Conservation (phyloP, 768 basidiomycete genomes). For the Pulveroboletus frians region DNA sequence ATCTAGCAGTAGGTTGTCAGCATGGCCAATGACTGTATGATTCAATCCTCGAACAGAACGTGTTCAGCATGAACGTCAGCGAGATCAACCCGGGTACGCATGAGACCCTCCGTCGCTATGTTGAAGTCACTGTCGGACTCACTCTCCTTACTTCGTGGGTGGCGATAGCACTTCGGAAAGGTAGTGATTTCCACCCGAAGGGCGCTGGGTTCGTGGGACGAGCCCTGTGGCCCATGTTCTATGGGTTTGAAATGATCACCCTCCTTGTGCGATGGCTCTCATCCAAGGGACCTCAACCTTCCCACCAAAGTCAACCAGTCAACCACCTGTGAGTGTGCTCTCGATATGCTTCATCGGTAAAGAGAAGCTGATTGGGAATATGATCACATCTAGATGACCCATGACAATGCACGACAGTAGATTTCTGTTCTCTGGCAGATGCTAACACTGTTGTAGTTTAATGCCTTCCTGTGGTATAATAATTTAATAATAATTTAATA, state of each 20-base stretch:
- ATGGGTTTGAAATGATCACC: constrained; percentile 1
- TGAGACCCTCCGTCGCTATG: constrained; percentile 34
- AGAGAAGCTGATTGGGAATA: neutral
- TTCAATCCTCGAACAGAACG: constrained; percentile 26
- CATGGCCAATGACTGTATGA: neutral
- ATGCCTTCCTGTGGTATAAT: too few species aligned
- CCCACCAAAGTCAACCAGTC: neutral
- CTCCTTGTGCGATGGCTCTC: neutral
- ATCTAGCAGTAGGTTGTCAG: constrained; percentile 28
- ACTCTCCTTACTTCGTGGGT: constrained; percentile 53
- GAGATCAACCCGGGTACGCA: constrained; percentile 26
- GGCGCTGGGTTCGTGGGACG: constrained; percentile 2
- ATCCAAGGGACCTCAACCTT: neutral
- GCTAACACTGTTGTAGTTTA: too few species aligned
- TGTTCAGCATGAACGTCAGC: constrained; percentile 28
- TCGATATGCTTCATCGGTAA: neutral
- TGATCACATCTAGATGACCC: neutral
- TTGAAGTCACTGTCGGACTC: constrained; percentile 40
- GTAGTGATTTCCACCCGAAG: constrained; percentile 13
- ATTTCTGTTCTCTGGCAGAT: too few species aligned
- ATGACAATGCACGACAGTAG: neutral
- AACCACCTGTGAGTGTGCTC: constrained; percentile 4
- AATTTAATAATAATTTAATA: too few species aligned
- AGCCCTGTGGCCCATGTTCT: constrained; percentile 21
- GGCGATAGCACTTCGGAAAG: constrained; percentile 45